Percentiles rank a stretch among this genome's conserved stretches.
phyloP scores from a whole-genome alignment of 106 monocot genomes.

The Agapanthus africanus region DNA sequence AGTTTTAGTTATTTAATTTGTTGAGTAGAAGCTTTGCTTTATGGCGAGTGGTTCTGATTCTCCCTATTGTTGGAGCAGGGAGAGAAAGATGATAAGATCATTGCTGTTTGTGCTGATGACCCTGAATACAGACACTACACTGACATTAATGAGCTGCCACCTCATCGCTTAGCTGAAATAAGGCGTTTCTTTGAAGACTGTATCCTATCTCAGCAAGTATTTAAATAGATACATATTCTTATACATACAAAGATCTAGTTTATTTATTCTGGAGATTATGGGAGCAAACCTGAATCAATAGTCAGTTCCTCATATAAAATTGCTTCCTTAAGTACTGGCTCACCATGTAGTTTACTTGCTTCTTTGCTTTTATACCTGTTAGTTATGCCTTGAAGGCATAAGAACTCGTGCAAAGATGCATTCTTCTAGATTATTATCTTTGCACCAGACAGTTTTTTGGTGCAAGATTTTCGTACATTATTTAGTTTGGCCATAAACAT shows the following conservation, averaged over 20 bases:
- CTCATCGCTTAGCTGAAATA: conserved; percentile 87
- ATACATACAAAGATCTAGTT: neutral
- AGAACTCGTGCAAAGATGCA: neutral
- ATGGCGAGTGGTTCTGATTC: neutral
- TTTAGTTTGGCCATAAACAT: no score
- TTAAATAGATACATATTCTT: neutral
- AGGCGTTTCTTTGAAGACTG: conserved; percentile 93
- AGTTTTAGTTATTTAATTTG: neutral
- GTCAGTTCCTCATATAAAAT: neutral
- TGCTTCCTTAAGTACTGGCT: neutral
- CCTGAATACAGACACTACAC: conserved; percentile 76
- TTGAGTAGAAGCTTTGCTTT: neutral
- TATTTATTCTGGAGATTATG: neutral
- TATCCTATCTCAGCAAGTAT: conserved; percentile 31
- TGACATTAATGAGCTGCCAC: conserved; percentile 87
- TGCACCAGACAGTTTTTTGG: neutral
- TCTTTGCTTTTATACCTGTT: neutral
- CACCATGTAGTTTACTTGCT: neutral
- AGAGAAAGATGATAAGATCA: conserved; percentile 84
- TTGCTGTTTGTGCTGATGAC: conserved; percentile 90
- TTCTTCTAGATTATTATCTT: neutral
- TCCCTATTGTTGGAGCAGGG: conserved; percentile 32
- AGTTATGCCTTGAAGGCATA: neutral
- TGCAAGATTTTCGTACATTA: neutral
- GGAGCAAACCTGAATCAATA: neutral